These are phyloP conservation scores for Leccinum arenicola DNA, from an alignment of 768 basidiomycete species.

Conservation along the genomic window DNA sequence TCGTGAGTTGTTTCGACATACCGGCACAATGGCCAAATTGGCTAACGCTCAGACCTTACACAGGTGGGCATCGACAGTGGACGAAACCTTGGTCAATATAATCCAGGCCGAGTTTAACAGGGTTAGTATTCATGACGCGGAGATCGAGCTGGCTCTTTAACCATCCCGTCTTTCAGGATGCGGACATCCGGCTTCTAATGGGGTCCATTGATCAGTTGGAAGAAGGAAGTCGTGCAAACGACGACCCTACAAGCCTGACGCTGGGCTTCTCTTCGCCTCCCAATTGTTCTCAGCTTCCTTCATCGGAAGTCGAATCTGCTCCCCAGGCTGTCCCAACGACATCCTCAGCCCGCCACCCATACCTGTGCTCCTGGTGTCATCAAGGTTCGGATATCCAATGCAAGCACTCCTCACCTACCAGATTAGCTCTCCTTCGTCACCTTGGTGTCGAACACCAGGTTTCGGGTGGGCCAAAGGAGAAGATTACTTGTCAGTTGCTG, in stretches of 20 bases:
- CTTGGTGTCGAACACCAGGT: constrained; percentile 11
- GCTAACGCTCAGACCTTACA: not conserved
- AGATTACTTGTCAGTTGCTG: constrained; percentile 10
- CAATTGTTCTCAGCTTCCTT: not conserved
- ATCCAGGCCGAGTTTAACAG: not conserved
- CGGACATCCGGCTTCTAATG: not conserved
- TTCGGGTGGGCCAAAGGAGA: not conserved
- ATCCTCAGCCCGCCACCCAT: not conserved
- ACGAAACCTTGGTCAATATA: not conserved
- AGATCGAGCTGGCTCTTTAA: not conserved
- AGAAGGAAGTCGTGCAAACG: not conserved
- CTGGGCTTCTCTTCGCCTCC: too few relatives aligned
- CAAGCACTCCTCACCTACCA: not conserved
- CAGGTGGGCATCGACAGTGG: not conserved
- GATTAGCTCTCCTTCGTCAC: constrained; percentile 16
- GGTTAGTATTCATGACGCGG: not conserved
- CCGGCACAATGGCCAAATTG: not conserved
- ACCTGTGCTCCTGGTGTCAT: constrained; percentile 16
- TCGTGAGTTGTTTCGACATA: constrained; percentile 1
- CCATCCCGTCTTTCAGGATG: not conserved
- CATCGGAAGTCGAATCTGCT: not conserved
- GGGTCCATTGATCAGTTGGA: not conserved
- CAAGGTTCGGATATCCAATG: constrained; percentile 2
- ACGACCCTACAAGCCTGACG: not conserved
- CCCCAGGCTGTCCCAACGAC: not conserved